Conservation (phyloP, 257 asterid genomes). For the Solanum piurae region DNA sequence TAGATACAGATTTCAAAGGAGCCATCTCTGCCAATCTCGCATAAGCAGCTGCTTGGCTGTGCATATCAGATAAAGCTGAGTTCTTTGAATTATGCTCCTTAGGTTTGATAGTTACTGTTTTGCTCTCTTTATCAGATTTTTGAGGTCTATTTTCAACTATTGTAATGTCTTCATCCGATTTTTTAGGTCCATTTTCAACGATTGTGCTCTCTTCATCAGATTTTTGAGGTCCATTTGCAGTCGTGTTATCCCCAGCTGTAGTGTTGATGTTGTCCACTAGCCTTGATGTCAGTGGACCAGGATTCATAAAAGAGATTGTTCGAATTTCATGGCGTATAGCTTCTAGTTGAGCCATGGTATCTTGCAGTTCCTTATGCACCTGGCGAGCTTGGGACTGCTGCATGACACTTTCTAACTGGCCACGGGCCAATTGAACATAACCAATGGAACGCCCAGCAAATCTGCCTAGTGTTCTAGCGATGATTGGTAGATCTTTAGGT, state of each 20-base stretch:
- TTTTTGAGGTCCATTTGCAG: background rate
- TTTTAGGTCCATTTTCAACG: conserved; percentile 2
- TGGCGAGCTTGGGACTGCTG: conserved; percentile 84
- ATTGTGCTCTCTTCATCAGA: conserved; percentile 22
- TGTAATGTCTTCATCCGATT: conserved; percentile 16
- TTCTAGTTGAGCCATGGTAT: conserved; percentile 73
- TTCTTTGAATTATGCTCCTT: conserved; percentile 38
- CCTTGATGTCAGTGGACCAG: conserved; percentile 60
- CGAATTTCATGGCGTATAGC: conserved; percentile 81
- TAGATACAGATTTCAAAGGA: conserved; percentile 16
- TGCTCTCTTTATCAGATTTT: conserved; percentile 24
- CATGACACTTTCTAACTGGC: conserved; percentile 73
- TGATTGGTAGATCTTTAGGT: conserved; percentile 73
- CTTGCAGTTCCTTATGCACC: conserved; percentile 92
- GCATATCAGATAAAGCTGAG: conserved; percentile 29
- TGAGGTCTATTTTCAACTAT: conserved; percentile 21
- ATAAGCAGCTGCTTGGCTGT: conserved; percentile 60
- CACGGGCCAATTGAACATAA: conserved; percentile 79
- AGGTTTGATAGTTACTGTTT: conserved; percentile 14
- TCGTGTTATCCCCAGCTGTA: conserved; percentile 7
- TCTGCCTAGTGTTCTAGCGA: conserved; percentile 77
- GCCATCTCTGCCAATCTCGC: conserved; percentile 50
- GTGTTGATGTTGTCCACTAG: conserved; percentile 51
- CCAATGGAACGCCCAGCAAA: conserved; percentile 79
- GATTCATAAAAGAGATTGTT: conserved; percentile 57